These are phyloP conservation scores for Amanita pallidorosea DNA, from an alignment of 768 basidiomycete species.

Conservation along the genomic window DNA sequence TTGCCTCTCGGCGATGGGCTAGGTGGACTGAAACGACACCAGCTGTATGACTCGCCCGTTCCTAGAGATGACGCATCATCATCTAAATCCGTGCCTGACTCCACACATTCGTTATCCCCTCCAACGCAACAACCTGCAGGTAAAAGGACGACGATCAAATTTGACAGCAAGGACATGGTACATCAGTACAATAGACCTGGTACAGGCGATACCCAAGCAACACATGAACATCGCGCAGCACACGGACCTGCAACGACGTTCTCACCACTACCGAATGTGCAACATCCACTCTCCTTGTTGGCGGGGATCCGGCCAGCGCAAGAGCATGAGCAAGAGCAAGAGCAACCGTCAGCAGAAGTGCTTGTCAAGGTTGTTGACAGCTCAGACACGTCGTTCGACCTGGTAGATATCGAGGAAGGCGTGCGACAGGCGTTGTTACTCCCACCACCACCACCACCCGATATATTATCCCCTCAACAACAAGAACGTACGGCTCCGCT, in stretches of 20 bases:
- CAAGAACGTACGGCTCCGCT: constrained; percentile 32
- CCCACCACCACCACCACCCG: too few relatives aligned
- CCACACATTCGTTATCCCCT: constrained; percentile 9
- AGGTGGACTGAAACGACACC: constrained; percentile 60
- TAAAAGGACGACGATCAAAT: constrained; percentile 63
- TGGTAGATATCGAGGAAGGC: background rate
- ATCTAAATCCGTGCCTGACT: constrained; percentile 21
- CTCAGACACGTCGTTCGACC: constrained; percentile 1
- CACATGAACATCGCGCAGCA: constrained; percentile 38
- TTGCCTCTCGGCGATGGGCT: constrained; percentile 20
- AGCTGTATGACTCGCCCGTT: constrained; percentile 85
- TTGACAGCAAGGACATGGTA: constrained; percentile 60
- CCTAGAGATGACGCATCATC: constrained; percentile 35
- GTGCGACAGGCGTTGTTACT: constrained; percentile 20
- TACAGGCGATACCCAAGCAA: constrained; percentile 29
- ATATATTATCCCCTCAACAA: too few relatives aligned
- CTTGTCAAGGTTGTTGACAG: constrained; percentile 20
- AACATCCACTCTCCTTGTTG: background rate
- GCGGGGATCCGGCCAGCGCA: too few relatives aligned
- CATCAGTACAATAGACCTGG: constrained; percentile 64
- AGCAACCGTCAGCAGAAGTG: constrained; percentile 10
- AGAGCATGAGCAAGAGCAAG: too few relatives aligned
- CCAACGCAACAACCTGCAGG: constrained; percentile 12
- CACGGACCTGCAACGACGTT: constrained; percentile 19
- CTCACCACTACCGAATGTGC: constrained; percentile 9